These are phyloP conservation scores for Aquanectria penicillioides DNA, from an alignment of 2,329 filamentous ascomycete species.

Conservation along the genomic window DNA sequence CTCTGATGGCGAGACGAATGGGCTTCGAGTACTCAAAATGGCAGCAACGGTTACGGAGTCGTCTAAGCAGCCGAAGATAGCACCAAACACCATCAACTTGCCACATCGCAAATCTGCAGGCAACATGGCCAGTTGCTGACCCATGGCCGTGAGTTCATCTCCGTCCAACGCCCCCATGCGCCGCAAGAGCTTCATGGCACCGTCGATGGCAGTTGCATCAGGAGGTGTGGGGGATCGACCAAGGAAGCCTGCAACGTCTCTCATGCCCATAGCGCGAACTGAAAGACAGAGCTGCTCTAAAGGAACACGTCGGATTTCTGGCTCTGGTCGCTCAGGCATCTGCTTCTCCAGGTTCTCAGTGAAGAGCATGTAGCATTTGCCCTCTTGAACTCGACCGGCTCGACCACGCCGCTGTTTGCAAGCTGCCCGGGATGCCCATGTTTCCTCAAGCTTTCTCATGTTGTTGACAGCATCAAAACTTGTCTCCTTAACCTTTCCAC, in stretches of 20 bases:
- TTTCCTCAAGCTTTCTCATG: slow-evolving; percentile 93
- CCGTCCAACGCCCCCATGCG: slow-evolving; percentile 91
- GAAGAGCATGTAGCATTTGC: slow-evolving; percentile 95
- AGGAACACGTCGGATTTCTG: slow-evolving; percentile 92
- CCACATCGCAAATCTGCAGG: slow-evolving; percentile 92
- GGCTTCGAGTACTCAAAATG: slow-evolving; percentile 88
- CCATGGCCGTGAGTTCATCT: slow-evolving; percentile 87
- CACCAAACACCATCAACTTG: slow-evolving; percentile 95
- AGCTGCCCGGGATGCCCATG: slow-evolving; percentile 92
- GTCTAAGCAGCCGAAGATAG: slow-evolving; percentile 92
- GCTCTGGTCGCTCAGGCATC: slow-evolving; percentile 90
- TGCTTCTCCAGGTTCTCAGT: slow-evolving; percentile 85
- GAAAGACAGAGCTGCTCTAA: slow-evolving; percentile 94
- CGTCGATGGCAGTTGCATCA: slow-evolving; percentile 84
- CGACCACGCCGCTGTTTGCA: slow-evolving; percentile 94
- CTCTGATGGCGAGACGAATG: slow-evolving; percentile 86
- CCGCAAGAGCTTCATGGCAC: slow-evolving; percentile 79
- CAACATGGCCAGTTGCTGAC: slow-evolving; percentile 92
- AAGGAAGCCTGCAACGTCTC: slow-evolving; percentile 83
- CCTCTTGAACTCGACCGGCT: slow-evolving; percentile 90
- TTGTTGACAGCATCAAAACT: slow-evolving; percentile 92
- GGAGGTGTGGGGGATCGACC: slow-evolving; percentile 90
- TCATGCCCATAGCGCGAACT: slow-evolving; percentile 93
- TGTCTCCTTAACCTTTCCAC: slow-evolving; percentile 94
- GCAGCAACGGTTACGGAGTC: slow-evolving; percentile 89